These are phyloP conservation scores for Chimonanthus praecox DNA, from an alignment of 164 flowering plant species.

Conservation along the genomic window DNA sequence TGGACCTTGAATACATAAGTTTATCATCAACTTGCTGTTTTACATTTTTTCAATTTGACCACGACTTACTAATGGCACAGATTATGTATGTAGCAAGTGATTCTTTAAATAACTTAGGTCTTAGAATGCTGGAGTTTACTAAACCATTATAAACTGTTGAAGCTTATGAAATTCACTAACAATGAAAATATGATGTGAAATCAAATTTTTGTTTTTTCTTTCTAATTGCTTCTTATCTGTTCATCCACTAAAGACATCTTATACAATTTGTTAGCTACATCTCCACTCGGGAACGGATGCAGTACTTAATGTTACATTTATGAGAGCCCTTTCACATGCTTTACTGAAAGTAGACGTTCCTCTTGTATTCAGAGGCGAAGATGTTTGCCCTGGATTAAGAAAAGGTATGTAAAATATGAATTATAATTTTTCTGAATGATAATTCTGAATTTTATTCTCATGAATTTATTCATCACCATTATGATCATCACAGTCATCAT, in stretches of 20 bases:
- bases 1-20: no score
- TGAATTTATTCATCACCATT: background rate
- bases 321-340: constrained; percentile 89
- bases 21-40: no score
- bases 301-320: constrained; percentile 77
- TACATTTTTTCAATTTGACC: no score
- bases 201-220: no score
- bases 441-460: background rate
- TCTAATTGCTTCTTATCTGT: background rate
- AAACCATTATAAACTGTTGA: no score
- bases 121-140: no score
- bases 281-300: constrained; percentile 68
- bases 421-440: no score
- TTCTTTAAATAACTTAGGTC: no score
- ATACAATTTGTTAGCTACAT: constrained; percentile 52
- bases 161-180: no score
- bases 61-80: no score
- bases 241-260: background rate
- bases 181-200: background rate
- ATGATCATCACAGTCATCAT: background rate
- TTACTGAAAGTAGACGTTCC: constrained; percentile 86
- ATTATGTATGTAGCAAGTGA: no score
- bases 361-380: constrained; percentile 83
- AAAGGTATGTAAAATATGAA: constrained; percentile 49
- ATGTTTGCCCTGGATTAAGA: constrained; percentile 83